Base-by-base conservation (phyloP, 164 flowering plant genomes). In the grape (Vitis vinifera) region DNA sequence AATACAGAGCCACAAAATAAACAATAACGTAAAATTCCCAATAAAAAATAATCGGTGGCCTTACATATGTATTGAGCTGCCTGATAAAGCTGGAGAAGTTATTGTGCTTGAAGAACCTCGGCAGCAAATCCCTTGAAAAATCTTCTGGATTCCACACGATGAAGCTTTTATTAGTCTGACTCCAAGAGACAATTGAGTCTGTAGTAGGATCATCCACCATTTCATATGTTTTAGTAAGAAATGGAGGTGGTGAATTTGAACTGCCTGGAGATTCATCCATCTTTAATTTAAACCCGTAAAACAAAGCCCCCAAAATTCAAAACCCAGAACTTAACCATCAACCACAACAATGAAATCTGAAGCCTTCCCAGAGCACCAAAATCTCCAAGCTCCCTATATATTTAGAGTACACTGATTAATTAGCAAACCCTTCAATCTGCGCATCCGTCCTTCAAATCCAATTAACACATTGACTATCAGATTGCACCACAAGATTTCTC, bases 11-110 rank as follows among this genome's bases (percentile, higher is more conserved):
- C 44, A 37, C 27, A 1, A 23, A 23, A 23, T 23, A 23, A 23
- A 23, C 27, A 23, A 23, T 37, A 37, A 37, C 0, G 44, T 37
- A 37, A 37, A 37, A 37, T 37, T 37, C 6, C 44, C 4, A 37
- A 37, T 37, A 37, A 37, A 23, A 37, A 37, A 37, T 37, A 3
- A 37, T 37, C 4, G 4, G 44, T 37, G 44, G 29, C 31, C 85
- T 83, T 75, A 88, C 92, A 77, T 88, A 88, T 66, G 92, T 88
- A 62, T 88, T 88, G 13, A 88, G 81, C 76, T 88, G 91, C 31
- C 91, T 77, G 65, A 86, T 80, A 52, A 88, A 88, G 73, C 91
- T 88, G 16, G 91, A 88, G 73, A 88, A 88, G 59, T 88, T 88
- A 62, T 78, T 86, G 81, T 88, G 91, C 85, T 88, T 88, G 70